Evolutionary conservation across 2,329 filamentous ascomycete genomes (phyloP).

Genomic region (Neonectria sp.): DNA sequence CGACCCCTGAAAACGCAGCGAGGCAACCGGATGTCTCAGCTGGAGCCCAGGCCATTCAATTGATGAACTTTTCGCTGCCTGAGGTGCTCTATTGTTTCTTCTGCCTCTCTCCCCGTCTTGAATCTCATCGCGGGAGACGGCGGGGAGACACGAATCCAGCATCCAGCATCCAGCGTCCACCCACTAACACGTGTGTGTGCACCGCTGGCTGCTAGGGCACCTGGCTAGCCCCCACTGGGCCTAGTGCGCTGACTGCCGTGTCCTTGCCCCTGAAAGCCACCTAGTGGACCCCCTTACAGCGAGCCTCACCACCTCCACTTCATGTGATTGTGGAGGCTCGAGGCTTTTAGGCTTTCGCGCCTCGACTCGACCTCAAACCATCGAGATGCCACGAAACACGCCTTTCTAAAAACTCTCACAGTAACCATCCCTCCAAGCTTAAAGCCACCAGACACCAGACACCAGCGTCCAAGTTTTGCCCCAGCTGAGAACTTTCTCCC

Average conservation of each 20-base stretch:
- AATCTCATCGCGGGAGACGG: no score
- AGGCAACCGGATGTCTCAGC: neutral
- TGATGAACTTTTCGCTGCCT: neutral
- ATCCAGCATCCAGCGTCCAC: neutral
- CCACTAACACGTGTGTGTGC: conserved; percentile 13
- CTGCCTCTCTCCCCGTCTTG: neutral
- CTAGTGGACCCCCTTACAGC: conserved; percentile 2
- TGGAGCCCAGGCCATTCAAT: neutral
- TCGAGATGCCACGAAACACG: neutral
- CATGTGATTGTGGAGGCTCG: neutral
- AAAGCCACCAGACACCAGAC: neutral
- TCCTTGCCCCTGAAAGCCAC: conserved; percentile 1
- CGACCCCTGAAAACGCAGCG: neutral
- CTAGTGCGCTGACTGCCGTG: conserved; percentile 5
- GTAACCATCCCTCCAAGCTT: conserved; percentile 9
- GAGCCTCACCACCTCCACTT: neutral
- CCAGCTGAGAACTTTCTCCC: neutral
- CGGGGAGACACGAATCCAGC: neutral
- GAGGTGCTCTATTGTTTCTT: no score
- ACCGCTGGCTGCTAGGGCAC: conserved; percentile 1
- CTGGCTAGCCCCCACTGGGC: conserved; percentile 1
- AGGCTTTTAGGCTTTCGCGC: neutral
- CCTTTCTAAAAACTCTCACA: neutral
- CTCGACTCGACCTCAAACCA: neutral
- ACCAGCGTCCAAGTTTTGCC: no score